Conservation (phyloP, 805 yeast genomes). For the Pichia cabralensis region DNA sequence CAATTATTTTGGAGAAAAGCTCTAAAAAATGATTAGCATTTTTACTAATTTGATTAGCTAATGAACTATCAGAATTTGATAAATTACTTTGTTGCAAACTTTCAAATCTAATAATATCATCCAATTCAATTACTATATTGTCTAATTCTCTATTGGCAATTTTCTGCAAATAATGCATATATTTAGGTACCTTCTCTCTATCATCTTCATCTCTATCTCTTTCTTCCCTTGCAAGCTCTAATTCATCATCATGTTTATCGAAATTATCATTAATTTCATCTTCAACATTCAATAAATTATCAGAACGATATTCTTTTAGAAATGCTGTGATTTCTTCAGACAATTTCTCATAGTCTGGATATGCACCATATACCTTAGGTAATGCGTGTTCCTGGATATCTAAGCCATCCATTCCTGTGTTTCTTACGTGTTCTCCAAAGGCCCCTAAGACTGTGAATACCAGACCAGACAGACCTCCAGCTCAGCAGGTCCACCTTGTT, state of each 20-base stretch:
- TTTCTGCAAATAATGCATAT: conserved; percentile 61
- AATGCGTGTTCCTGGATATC: too few species aligned
- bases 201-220: conserved; percentile 20
- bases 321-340: conserved; percentile 52
- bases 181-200: conserved; percentile 47
- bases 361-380: conserved; percentile 7
- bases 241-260: conserved; percentile 26
- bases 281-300: conserved; percentile 10
- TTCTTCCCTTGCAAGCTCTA: conserved; percentile 19
- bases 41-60: conserved; percentile 51
- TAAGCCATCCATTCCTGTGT: conserved; percentile 1
- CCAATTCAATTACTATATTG: conserved; percentile 65
- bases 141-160: conserved; percentile 76
- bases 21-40: conserved; percentile 78
- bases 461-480: too few species aligned
- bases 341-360: conserved; percentile 55
- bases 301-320: conserved; percentile 53
- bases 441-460: too few species aligned
- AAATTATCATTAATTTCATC: conserved; percentile 24
- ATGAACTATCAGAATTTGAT: conserved; percentile 8
- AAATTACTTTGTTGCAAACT: conserved; percentile 18
- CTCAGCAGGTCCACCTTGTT: too few species aligned
- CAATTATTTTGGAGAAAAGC: conserved; percentile 64
- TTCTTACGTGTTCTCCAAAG: background rate
- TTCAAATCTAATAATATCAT: conserved; percentile 71